Base-by-base conservation (phyloP, 345 rosid species). In the Dimocarpus longan region DNA sequence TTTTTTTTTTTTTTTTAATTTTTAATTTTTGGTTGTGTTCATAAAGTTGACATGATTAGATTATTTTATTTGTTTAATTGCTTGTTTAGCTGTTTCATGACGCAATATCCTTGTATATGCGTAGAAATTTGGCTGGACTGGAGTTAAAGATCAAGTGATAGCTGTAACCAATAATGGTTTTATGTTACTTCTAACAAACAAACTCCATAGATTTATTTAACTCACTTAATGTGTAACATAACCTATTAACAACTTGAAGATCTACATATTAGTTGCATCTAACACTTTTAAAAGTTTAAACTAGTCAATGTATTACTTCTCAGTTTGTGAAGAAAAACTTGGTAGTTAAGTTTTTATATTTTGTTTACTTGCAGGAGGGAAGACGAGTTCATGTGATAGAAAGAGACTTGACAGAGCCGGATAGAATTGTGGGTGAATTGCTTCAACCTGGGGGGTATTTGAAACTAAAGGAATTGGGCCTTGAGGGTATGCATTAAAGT, bases 401-500 rank as follows among this genome's bases (percentile, higher is more conserved):
- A 79, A 89, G 91, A 86, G 91, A 89, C 48, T 62, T 85, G 82
- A 83, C 85, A 0, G 86, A 88, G 75, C 90, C 85, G 22, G 89
- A 88, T 26, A 82, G 90, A 43, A 85, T 87, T 24, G 89, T 87
- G 7, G 91, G 90, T 70, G 91, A 87, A 63, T 59, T 87, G 75
- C 83, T 87, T 69, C 91, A 89, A 79, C 91, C 91, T 1, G 90
- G 88, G 76, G 90, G 91, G 44, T 85, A 83, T 82, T 82, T 87
- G 75, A 87, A 85, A 83, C 50, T 87, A 44, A 69, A 83, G 32
- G 87, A 87, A 66, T 84, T 87, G 65, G 91, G 91, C 6, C 90
- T 88, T 68, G 75, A 87, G 43, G 91, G 89, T 86, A 82, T 28
- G 68, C 3, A 66, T 10, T 22, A 59, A 60, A 65, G 50, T 46